A percentile compares a stretch with the other conserved stretches of the same genome.
Evolutionary conservation across 495 filamentous ascomycete species (phyloP).

Genomic region (Entonaema liquescens): DNA sequence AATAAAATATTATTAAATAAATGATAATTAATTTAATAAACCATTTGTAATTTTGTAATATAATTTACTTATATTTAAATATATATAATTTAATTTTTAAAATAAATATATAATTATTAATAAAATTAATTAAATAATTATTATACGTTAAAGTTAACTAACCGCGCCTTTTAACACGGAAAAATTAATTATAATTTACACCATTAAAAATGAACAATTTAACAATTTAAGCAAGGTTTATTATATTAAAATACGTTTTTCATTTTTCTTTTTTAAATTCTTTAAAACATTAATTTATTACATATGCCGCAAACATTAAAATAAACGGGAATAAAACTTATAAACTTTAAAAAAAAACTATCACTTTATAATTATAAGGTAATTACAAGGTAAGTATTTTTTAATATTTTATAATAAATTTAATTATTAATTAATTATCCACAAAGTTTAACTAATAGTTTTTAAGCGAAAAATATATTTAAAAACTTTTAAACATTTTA

Average conservation of each 20-base stretch:
- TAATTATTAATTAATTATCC: neutral
- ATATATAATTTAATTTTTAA: constrained; percentile 1
- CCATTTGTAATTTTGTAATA: neutral
- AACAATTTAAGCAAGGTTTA: neutral
- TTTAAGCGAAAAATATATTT: neutral
- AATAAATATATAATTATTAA: constrained; percentile 4
- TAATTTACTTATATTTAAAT: constrained; percentile 1
- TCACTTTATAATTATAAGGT: neutral
- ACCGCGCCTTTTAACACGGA: neutral
- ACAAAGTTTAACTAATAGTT: neutral
- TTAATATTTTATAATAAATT: neutral
- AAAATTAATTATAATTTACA: neutral
- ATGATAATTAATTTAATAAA: neutral
- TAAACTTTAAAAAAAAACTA: neutral
- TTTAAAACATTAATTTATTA: neutral
- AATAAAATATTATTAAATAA: constrained; percentile 3
- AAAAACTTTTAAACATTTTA: neutral
- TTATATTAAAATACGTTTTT: neutral
- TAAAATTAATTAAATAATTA: constrained; percentile 1
- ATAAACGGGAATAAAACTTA: neutral
- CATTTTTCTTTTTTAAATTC: neutral
- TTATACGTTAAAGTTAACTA: neutral
- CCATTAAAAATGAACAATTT: neutral
- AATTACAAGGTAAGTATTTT: neutral
- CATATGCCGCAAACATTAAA: neutral